Evolutionary conservation across 495 filamentous ascomycete genomes (phyloP).

Genomic region (Neurospora cerealis): DNA sequence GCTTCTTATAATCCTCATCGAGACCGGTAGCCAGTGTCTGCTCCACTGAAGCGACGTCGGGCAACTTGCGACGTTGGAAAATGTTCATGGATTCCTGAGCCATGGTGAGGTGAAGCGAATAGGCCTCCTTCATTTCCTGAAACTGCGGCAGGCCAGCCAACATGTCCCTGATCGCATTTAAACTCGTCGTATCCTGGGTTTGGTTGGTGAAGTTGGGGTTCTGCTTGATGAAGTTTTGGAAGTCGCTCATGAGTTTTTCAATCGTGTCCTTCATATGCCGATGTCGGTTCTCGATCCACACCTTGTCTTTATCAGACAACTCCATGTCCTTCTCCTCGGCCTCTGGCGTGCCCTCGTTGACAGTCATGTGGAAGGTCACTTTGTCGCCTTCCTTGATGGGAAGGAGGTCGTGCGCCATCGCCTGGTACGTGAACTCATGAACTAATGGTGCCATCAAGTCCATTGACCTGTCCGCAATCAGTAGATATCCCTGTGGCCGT

Average conservation of each 20-base stretch:
- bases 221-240: conserved; percentile 77
- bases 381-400: conserved; percentile 82
- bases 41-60: conserved; percentile 79
- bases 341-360: conserved; percentile 58
- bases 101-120: conserved; percentile 92
- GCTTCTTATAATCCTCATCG: conserved; percentile 85
- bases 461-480: conserved; percentile 87
- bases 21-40: conserved; percentile 81
- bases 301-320: conserved; percentile 75
- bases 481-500: conserved; percentile 70
- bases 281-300: conserved; percentile 91
- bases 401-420: conserved; percentile 90
- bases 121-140: conserved; percentile 87
- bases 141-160: conserved; percentile 89
- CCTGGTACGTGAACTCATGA: conserved; percentile 97
- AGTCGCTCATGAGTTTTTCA: conserved; percentile 84
- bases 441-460: conserved; percentile 77
- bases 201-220: conserved; percentile 89
- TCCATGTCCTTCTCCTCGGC: conserved; percentile 82
- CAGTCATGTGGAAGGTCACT: conserved; percentile 66
- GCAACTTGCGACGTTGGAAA: conserved; percentile 74
- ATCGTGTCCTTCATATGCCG: conserved; percentile 97
- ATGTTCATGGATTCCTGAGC: conserved; percentile 95
- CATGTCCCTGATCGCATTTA: conserved; percentile 96
- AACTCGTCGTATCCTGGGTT: conserved; percentile 53